phyloP scores from a whole-genome alignment of 2,329 filamentous ascomycete genomes.

The Colletotrichum lupini region DNA sequence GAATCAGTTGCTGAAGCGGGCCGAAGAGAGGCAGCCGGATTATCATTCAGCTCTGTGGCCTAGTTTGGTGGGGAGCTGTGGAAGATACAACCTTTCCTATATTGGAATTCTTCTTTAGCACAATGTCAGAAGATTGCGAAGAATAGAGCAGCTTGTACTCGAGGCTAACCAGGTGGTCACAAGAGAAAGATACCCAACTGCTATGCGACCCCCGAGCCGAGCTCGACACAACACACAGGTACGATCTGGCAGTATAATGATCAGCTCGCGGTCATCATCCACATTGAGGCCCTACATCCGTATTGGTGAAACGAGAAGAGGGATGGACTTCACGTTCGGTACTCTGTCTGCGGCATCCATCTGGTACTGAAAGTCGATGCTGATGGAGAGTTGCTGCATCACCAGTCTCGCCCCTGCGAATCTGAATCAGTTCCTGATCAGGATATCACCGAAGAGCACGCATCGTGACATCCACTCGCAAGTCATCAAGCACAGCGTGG shows the following conservation, averaged over 20 bases:
- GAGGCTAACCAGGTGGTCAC: not conserved
- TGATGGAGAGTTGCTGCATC: not conserved
- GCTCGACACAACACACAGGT: not conserved
- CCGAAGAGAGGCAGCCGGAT: not conserved
- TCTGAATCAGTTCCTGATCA: not conserved
- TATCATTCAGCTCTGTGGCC: not conserved
- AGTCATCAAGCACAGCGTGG: constrained; percentile 23
- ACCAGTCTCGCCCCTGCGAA: not conserved
- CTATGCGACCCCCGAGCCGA: not conserved
- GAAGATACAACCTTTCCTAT: not conserved
- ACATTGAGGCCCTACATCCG: not conserved
- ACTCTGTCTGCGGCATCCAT: not conserved
- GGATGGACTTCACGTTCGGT: not conserved
- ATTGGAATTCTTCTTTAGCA: not conserved
- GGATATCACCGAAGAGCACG: not conserved
- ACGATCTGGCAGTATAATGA: not conserved
- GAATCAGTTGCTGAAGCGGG: not conserved
- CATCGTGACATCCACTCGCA: constrained; percentile 2
- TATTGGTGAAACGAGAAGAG: not conserved
- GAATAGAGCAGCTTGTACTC: not conserved
- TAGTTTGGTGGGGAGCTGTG: not conserved
- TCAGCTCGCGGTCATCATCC: not conserved
- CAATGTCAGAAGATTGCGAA: not conserved
- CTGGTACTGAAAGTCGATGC: not conserved
- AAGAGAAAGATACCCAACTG: not conserved